phyloP scores from a whole-genome alignment of 495 filamentous ascomycete genomes.

The Amorphotheca resinae region DNA sequence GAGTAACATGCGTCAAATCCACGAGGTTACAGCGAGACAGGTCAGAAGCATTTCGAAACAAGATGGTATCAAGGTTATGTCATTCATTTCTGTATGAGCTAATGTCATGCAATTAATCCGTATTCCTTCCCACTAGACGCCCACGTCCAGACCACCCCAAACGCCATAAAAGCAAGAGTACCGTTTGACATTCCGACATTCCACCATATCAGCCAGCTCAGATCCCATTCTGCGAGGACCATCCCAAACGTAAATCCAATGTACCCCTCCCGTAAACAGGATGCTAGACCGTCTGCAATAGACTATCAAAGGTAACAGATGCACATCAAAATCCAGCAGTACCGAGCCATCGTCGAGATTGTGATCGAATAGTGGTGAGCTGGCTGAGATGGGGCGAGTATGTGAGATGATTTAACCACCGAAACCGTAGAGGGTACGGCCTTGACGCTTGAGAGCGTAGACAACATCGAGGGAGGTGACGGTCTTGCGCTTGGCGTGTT shows the following conservation, averaged over 20 bases:
- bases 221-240: constrained; percentile 14
- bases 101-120: too few species aligned
- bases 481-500: constrained; percentile 44
- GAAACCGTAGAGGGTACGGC: constrained; percentile 95
- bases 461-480: constrained; percentile 91
- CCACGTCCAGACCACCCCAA: neutral
- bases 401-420: constrained; percentile 59
- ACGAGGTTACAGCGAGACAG: too few species aligned
- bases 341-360: constrained; percentile 7
- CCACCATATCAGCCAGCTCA: neutral
- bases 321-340: constrained; percentile 14
- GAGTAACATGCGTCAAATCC: too few species aligned
- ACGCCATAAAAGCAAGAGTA: constrained; percentile 4
- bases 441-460: constrained; percentile 90
- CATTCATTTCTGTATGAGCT: too few species aligned
- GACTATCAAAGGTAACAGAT: constrained; percentile 24
- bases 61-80: too few species aligned
- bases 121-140: neutral
- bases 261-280: constrained; percentile 24
- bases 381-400: constrained; percentile 4
- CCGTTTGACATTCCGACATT: neutral
- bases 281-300: constrained; percentile 23
- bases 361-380: constrained; percentile 12
- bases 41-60: too few species aligned
- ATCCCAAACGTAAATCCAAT: constrained; percentile 7